Evolutionary conservation across 1,139 yeast species (phyloP), one percentile per base, ranked within the genome.

Genomic region (Kodamaea anthophila): DNA sequence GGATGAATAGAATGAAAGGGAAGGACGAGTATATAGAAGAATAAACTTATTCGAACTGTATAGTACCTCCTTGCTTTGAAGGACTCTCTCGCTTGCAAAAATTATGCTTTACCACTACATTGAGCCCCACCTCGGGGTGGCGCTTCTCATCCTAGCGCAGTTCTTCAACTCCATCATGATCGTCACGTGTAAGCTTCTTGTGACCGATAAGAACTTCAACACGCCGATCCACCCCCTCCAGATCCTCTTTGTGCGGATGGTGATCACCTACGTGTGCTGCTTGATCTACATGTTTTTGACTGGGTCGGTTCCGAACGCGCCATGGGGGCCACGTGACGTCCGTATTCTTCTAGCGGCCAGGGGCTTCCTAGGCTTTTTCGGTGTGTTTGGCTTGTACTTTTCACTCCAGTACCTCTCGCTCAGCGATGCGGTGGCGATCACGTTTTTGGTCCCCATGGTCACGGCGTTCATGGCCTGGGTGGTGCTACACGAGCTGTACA

Each of bases 141-240:
- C 58, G 20, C 48, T 77, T 30, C 52, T 72, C 30, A 47, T 74
- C n/a, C 34, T 69, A 6, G 67, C 84, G 1, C 93, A 82, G 47
- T 61, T 83, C 29, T 80, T 80, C 61, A 83, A 80, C 51, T 74
- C 88, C 4, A 53, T 77, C 24, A 85, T 85, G 95, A 72, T 80
- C 6, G 71, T 80, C 9, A 68, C 84, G 5, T 80, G 93, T 41
- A 80, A 84, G 47, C 55, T 85, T 14, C 57, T 85, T 29, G 83
- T 78, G 37, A 73, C 82, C 2, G 83, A 80, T 41, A 61, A 69
- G 14, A 72, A 66, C 33, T 65, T 67, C 36, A 59, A 55, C 15
- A 65, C 65, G 3, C 80, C 81, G 5, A 70, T 84, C 40, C 79
- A 81, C 46, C 93, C 95, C 1, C 55, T 83, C 21, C 94, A 85